Evolutionary conservation across 768 basidiomycete species (phyloP), one percentile per base, ranked within the genome.

Genomic region (Tubosaeta sp.): DNA sequence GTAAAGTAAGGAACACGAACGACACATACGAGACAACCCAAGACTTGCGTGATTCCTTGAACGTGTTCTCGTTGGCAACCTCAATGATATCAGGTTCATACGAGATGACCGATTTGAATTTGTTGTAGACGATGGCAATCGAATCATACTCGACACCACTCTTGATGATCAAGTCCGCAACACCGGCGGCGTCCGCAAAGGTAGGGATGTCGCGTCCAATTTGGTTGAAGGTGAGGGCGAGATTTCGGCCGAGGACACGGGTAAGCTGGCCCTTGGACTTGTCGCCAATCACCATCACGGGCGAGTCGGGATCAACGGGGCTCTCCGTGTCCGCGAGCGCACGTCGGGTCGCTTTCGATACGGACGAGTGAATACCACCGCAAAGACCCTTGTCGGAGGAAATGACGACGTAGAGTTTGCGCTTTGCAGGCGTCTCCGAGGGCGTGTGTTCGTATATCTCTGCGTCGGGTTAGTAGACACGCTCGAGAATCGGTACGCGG

Each of bases 371-470:
- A 64, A 99, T 95, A 80, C 96, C 95, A 74, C 96, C 95, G 67
- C 95, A 99, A 51, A 99, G 90, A 74, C 96, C 95, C 75, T 94
- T 94, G 84, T 98, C 95, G 49, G 95, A 97, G 41, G 95, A 96
- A 65, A 96, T 72, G 68, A 94, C 91, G 59, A 98, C 69, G 77
- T 95, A 94, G 59, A 98, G 91, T 67, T 88, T 90, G 68, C 81
- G 83, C 64, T 84, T 77, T 40, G 82, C 76, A 19, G 83, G 75
- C 36, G 80, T 76, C 65, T 90, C 87, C 12, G 86, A 75, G 24
- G 82, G 68, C 7, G 85, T 74, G 71, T 95, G 80, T 51, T 83
- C 77, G 75, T 94, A 96, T 62, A 98, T 81, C 82, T 96, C 93
- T 93, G 71, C 32, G 55, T 51, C 41, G 12, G 27, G 48, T 55